Percentiles rank a stretch among this genome's conserved stretches.
phyloP scores from a whole-genome alignment of 768 basidiomycete genomes.

The Mycena galopus region DNA sequence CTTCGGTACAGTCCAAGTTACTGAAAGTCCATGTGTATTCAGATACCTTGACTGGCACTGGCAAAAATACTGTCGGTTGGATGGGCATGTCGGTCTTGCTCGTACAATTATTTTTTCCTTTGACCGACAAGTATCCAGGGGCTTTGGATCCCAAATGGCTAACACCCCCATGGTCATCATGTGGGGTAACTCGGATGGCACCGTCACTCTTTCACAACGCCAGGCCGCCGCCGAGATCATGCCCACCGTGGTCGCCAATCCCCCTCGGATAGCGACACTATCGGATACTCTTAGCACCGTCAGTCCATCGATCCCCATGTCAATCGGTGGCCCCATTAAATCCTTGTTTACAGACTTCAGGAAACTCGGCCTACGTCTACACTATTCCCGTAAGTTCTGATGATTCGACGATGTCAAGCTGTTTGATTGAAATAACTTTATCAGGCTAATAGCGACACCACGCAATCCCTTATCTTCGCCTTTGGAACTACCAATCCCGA shows the following conservation, averaged over 20 bases:
- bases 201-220: conserved; percentile 77
- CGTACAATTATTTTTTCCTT: neutral
- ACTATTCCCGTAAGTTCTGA: conserved; percentile 61
- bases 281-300: conserved; percentile 54
- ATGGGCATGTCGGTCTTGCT: conserved; percentile 66
- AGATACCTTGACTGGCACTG: conserved; percentile 66
- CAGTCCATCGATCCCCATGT: conserved; percentile 30
- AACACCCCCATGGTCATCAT: conserved; percentile 78
- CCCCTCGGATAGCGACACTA: conserved; percentile 64
- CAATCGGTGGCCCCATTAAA: conserved; percentile 12
- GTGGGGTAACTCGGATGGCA: conserved; percentile 75
- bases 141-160: conserved; percentile 69
- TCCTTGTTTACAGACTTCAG: conserved; percentile 50
- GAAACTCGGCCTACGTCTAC: conserved; percentile 62
- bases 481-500: conserved; percentile 63
- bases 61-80: conserved; percentile 60
- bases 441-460: conserved; percentile 59
- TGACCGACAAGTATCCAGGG: conserved; percentile 51
- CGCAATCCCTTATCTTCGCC: conserved; percentile 71
- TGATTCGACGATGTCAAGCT: neutral
- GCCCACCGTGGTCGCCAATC: conserved; percentile 68
- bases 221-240: conserved; percentile 62
- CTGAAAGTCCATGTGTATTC: neutral
- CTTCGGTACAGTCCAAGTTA: neutral
- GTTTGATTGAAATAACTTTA: neutral